Evolutionary conservation across 441 rosid species (phyloP), one percentile per base, ranked within the genome.

Genomic region (Euphorbia schlechtendalii): DNA sequence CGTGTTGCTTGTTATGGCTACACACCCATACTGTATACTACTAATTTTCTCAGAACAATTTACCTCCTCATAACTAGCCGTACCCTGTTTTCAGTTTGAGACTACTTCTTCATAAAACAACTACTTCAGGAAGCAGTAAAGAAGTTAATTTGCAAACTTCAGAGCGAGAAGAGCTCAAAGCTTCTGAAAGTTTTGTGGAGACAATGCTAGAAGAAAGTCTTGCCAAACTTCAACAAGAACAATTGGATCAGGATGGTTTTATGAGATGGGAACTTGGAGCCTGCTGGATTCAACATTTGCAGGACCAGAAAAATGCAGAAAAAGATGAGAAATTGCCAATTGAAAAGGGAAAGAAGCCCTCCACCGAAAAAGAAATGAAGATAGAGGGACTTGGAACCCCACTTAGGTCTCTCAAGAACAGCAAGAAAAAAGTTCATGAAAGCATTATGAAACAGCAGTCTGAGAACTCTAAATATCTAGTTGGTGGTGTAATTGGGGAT

Each of bases 361-460:
- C 71, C 36, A n/a, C 45, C 3, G 74, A 69, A 61, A 83, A 73
- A 68, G 98, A 92, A 74, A 80, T 95, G 89, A 89, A 92, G 80
- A 92, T 95, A 58, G 97, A 95, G 86, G 99, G 99, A 69, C 98
- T 95, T 59, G 98, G 99, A 56, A 88, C 81, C 63, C 92, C 99
- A 67, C 99, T 95, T 51, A 84, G 81, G 76, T 86, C 95, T 59
- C 95, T 95, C 64, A 91, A 80, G 77, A 82, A 82, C 71, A 80
- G 66, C 73, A 93, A 80, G 88, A 90, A 84, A 68, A 88, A 74
- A 65, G 63, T 77, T 36, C 96, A 82, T 56, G 87, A 71, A 52
- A 77, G 55, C 64, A 73, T 71, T 72, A 70, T 27, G 34, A 84
- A 77, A 74, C 56, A 71, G 62, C 77, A 66, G 61, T 71, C 73